Evolutionary conservation across 2,329 filamentous ascomycete genomes (phyloP), one percentile per base, ranked within the genome.

Genomic region (Claviceps fusiformis): DNA sequence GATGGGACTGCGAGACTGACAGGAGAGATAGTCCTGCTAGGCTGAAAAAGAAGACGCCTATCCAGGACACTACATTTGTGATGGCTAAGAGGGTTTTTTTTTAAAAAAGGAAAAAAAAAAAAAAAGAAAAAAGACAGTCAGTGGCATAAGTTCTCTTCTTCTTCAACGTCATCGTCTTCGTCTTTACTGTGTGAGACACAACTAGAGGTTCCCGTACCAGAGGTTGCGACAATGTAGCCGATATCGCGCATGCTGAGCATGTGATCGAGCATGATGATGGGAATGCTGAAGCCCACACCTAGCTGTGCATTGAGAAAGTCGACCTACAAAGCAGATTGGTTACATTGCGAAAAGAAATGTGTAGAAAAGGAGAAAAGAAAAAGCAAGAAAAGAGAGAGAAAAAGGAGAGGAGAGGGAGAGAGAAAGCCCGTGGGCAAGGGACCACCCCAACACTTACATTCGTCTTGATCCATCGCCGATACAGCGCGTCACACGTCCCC

Each of bases 221-320:
- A 78, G 35, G 70, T 72, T 3, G 66, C 68, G 19, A 75, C 68
- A 8, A 78, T 69, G 19, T 70, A 61, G 5, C 69, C 74, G n/a
- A 78, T 68, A 0, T 65, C 63, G 3, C 55, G 58, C 19, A 63
- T 60, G 19, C 65, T 62, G 8, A 72, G 58, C 11, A 68, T 59
- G 7, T 70, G 61, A 44, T 71, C 70, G 15, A 78, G 69, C 67
- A 73, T 73, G 1, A 77, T 64, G 2, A 79, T 69, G 0, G 77
- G 76, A 2, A 78, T 69, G 0, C 73, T 72, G 59, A 79, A 79
- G 3, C 74, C 76, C 6, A 78, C 62, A 0, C 76, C 75, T 59
- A 79, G 71, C 61, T 79, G 73, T 3, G 69, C 64, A 58, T 79
- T 79, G 54, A 79, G 68, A 10, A 78, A 69, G 50, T 78, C 70